phyloP scores from a whole-genome alignment of 768 basidiomycete species.

The Suillus plorans region DNA sequence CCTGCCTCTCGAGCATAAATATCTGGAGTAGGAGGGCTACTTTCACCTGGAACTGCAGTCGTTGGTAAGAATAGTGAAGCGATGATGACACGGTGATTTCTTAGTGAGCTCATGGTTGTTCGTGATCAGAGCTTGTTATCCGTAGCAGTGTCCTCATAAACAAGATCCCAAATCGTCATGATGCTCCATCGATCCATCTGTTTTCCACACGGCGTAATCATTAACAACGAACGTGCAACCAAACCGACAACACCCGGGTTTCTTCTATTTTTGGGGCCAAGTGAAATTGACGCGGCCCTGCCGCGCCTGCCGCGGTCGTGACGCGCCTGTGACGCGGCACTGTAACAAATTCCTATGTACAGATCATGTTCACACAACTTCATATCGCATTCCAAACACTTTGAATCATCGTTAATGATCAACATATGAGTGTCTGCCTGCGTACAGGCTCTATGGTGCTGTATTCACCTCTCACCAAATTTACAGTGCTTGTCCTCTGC shows the following conservation, averaged over 20 bases:
- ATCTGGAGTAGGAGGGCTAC: conserved; percentile 52
- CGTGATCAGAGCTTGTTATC: neutral
- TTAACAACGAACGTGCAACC: neutral
- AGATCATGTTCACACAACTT: no score
- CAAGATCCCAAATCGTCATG: neutral
- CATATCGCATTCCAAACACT: no score
- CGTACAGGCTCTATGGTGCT: no score
- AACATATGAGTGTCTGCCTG: no score
- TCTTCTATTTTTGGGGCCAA: neutral
- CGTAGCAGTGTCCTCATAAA: neutral
- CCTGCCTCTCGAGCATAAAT: conserved; percentile 20
- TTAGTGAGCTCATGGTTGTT: conserved; percentile 62
- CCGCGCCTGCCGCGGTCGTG: no score
- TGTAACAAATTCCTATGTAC: no score
- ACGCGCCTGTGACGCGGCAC: no score
- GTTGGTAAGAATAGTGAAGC: conserved; percentile 84
- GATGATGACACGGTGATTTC: conserved; percentile 73
- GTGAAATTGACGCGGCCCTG: no score
- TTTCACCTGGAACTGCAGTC: conserved; percentile 61
- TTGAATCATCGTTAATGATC: no score
- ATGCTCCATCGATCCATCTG: neutral
- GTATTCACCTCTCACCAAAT: no score
- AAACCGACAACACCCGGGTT: neutral
- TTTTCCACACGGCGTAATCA: conserved; percentile 1
- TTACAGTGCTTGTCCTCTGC: no score